phyloP scores from a whole-genome alignment of 2,329 filamentous ascomycete species.

The Periconia sp. region DNA sequence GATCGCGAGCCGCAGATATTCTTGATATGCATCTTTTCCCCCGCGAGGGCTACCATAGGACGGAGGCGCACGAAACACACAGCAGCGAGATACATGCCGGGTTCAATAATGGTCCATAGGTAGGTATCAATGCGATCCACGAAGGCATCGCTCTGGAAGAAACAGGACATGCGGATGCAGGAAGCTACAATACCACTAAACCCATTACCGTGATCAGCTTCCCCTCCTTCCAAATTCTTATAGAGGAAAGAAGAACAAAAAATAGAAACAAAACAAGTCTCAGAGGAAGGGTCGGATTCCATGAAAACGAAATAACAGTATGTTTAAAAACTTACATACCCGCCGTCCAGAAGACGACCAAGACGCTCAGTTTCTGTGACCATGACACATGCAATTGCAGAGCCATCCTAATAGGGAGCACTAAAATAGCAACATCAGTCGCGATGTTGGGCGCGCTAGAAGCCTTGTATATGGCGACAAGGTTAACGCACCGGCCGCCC shows the following conservation, averaged over 20 bases:
- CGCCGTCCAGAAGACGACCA: slow-evolving; percentile 7
- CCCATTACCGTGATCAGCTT: too few species aligned
- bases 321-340: slow-evolving; percentile 5
- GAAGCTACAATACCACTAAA: slow-evolving; percentile 7
- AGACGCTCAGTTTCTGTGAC: slow-evolving; percentile 5
- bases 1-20: too few species aligned
- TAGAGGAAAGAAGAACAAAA: too few species aligned
- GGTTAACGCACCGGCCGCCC: slow-evolving; percentile 4
- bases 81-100: slow-evolving; percentile 10
- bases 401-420: slow-evolving; percentile 6
- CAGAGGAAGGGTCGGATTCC: too few species aligned
- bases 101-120: slow-evolving; percentile 10
- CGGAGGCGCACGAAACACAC: slow-evolving; percentile 5
- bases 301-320: neutral
- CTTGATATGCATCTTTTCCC: too few species aligned
- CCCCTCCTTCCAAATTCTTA: too few species aligned
- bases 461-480: slow-evolving; percentile 1
- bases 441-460: slow-evolving; percentile 3
- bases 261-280: too few species aligned
- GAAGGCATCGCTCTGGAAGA: slow-evolving; percentile 9
- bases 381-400: slow-evolving; percentile 2
- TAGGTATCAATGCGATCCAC: slow-evolving; percentile 8
- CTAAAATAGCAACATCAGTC: slow-evolving; percentile 10
- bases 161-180: slow-evolving; percentile 5
- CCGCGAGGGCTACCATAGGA: neutral